Conservation (phyloP, 768 basidiomycete species). For the Galerina sulciceps region DNA sequence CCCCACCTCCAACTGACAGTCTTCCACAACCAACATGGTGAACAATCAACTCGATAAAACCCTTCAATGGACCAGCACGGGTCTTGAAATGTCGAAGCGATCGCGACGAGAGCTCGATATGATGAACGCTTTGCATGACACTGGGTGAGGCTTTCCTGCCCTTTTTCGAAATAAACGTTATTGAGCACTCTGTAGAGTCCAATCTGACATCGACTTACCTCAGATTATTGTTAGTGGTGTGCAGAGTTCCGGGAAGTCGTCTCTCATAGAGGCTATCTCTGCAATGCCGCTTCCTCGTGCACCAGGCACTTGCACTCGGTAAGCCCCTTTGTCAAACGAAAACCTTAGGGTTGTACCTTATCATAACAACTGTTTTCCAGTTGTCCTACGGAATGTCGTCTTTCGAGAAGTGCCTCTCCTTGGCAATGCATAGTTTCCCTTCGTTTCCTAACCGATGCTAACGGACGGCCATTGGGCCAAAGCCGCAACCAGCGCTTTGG, state of each 20-base stretch:
- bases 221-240: conserved; percentile 74
- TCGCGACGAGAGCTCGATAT: too few species aligned
- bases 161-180: too few species aligned
- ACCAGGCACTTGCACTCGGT: conserved; percentile 78
- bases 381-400: conserved; percentile 62
- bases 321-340: background rate
- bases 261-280: conserved; percentile 77
- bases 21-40: too few species aligned
- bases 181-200: conserved; percentile 46
- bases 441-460: conserved; percentile 45
- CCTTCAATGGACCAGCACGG: too few species aligned
- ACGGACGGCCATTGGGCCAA: conserved; percentile 42
- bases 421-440: conserved; percentile 62
- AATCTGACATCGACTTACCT: conserved; percentile 73
- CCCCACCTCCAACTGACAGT: too few species aligned
- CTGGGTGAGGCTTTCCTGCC: too few species aligned
- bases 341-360: background rate
- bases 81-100: too few species aligned
- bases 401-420: conserved; percentile 39
- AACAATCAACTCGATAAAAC: too few species aligned
- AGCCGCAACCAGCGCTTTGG: conserved; percentile 50
- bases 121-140: too few species aligned
- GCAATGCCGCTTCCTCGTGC: conserved; percentile 73
- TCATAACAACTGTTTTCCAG: conserved; percentile 27
- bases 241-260: conserved; percentile 79